These are phyloP conservation scores for Actinomucor elegans DNA, from an alignment of 371 early-diverging fungal genomes.

Conservation along the genomic window DNA sequence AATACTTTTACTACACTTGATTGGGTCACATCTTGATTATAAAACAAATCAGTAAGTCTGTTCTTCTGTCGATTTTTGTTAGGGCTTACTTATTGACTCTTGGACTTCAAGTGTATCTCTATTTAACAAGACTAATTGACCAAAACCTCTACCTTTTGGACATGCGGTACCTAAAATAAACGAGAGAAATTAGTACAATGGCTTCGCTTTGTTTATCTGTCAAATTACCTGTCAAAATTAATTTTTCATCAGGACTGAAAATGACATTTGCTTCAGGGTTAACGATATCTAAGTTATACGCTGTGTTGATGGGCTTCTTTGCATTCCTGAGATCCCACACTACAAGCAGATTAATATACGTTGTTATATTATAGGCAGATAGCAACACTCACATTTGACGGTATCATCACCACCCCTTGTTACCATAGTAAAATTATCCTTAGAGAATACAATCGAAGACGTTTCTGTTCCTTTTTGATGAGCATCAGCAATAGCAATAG, in stretches of 20 bases:
- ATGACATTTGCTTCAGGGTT: slow-evolving; percentile 85
- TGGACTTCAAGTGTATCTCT: slow-evolving; percentile 64
- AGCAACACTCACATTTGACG: slow-evolving; percentile 66
- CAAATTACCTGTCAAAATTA: slow-evolving; percentile 61
- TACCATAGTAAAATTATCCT: slow-evolving; percentile 63
- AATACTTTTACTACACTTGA: slow-evolving; percentile 75
- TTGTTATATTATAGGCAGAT: neutral
- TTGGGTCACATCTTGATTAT: slow-evolving; percentile 43
- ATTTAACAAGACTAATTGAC: slow-evolving; percentile 70
- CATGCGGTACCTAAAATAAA: slow-evolving; percentile 66
- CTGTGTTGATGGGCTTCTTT: slow-evolving; percentile 62
- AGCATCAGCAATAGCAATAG: slow-evolving; percentile 60
- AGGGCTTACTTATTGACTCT: slow-evolving; percentile 49
- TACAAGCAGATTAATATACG: slow-evolving; percentile 13
- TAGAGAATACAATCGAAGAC: slow-evolving; percentile 68
- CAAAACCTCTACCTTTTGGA: slow-evolving; percentile 70
- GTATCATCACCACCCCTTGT: slow-evolving; percentile 85
- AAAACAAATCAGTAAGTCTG: neutral
- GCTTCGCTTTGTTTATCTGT: too few species aligned
- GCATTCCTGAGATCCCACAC: slow-evolving; percentile 90
- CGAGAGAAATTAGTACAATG: too few species aligned
- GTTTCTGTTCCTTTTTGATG: slow-evolving; percentile 71
- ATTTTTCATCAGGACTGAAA: slow-evolving; percentile 83
- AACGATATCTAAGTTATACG: slow-evolving; percentile 59
- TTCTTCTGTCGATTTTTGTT: too few species aligned